Evolutionary conservation across 495 filamentous ascomycete genomes (phyloP), one percentile per base, ranked within the genome.

Genomic region (Annulohypoxylon moriforme): DNA sequence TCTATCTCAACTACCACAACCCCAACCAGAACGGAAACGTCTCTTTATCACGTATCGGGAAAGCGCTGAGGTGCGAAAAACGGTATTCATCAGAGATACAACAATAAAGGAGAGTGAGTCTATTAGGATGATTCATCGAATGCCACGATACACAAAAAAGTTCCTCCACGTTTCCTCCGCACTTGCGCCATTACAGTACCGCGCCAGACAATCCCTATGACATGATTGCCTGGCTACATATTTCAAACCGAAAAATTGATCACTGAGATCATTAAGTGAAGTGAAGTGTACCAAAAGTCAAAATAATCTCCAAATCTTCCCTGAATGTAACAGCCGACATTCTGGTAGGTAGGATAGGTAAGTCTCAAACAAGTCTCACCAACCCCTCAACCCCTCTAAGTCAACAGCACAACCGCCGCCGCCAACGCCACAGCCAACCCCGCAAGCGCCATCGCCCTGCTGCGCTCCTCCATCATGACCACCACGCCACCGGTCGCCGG

Each of bases 381-480:
- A 29, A 9, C 10, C 11, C 36, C 11, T 14, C n/a, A n/a, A n/a
- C n/a, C 36, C 11, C 11, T 4, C 13, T n/a, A 64, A 8, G 46
- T 18, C 33, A 53, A 44, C 47, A 64, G 20, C 31, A 27, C 60
- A 7, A 64, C 24, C 4, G 60, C 34, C 24, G 18, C 63, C 0
- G 42, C 50, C 36, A 66, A 3, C 8, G 50, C 52, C 4, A 58
- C 27, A 2, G 18, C 52, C 52, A 66, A 36, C 24, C 52, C 63
- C 4, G 13, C 36, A 3, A 40, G 36, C 4, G 52, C 52, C 63
- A 57, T 18, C n/a, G 36, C 63, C 27, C 10, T 25, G 1, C 33
- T 4, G n/a, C 13, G 38, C 22, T 47, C 33, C 34, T 46, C 52
- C 11, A 14, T 22, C 1, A 16, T 10, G 1, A 3, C 27, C 24